Evolutionary conservation across 352 stramenopile species (phyloP).

Genomic region (Phytopythium vexans): DNA sequence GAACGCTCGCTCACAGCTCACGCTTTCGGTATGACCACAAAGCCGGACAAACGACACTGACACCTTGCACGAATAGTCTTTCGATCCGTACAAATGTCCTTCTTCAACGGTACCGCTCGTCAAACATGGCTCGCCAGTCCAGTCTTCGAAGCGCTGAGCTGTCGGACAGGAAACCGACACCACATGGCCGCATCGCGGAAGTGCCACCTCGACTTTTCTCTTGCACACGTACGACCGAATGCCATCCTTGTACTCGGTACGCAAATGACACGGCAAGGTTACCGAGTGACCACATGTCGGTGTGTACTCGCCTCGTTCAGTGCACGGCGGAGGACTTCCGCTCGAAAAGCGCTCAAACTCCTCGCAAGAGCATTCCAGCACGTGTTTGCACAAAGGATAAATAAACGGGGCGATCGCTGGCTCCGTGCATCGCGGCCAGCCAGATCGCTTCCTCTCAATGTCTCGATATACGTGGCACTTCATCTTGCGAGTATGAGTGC

Average conservation of each 20-base stretch:
- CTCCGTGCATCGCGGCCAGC: constrained; percentile 58
- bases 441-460: constrained; percentile 23
- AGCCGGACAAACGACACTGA: constrained; percentile 53
- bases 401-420: constrained; percentile 57
- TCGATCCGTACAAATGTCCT: constrained; percentile 50
- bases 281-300: constrained; percentile 65
- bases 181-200: constrained; percentile 74
- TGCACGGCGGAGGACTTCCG: constrained; percentile 39
- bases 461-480: constrained; percentile 41
- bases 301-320: constrained; percentile 54
- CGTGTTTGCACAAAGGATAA: constrained; percentile 72
- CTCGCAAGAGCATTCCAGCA: constrained; percentile 55
- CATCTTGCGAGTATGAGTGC: constrained; percentile 54
- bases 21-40: constrained; percentile 55
- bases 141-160: constrained; percentile 37
- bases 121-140: constrained; percentile 32
- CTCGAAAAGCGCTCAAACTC: constrained; percentile 54
- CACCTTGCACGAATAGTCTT: constrained; percentile 67
- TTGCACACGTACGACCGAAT: constrained; percentile 42
- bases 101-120: constrained; percentile 53
- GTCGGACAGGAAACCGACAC: constrained; percentile 41
- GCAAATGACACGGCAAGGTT: constrained; percentile 55
- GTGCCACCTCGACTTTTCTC: constrained; percentile 38
- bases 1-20: constrained; percentile 71
- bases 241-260: constrained; percentile 24